Conservation (phyloP, 495 filamentous ascomycete genomes). For the Friedmanniomyces simplex region DNA sequence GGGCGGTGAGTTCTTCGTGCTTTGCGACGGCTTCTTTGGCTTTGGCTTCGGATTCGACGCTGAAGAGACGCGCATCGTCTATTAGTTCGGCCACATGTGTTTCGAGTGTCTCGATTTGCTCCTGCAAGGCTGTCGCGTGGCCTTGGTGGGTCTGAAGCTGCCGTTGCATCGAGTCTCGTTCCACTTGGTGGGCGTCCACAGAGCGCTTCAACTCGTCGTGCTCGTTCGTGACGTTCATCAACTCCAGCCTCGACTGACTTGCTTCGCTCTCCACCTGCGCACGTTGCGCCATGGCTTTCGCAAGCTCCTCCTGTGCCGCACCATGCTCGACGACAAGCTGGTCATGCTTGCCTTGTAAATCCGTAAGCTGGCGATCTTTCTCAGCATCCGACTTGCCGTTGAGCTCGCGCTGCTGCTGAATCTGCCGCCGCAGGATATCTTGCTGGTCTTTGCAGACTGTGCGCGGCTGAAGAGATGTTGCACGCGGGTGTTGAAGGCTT, state of each 20-base stretch:
- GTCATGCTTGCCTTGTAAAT: constrained; percentile 33
- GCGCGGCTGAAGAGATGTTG: constrained; percentile 59
- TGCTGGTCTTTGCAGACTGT: constrained; percentile 70
- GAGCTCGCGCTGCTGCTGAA: constrained; percentile 84
- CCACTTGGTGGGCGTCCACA: constrained; percentile 4
- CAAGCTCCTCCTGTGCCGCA: constrained; percentile 23
- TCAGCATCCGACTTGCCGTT: constrained; percentile 56
- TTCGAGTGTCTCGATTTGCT: constrained; percentile 25
- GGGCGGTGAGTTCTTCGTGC: background rate
- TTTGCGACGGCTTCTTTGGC: background rate
- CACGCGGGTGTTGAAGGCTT: constrained; percentile 62
- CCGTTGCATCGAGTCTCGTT: constrained; percentile 23
- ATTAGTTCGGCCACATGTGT: constrained; percentile 5
- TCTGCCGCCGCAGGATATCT: constrained; percentile 69
- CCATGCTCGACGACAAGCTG: constrained; percentile 26
- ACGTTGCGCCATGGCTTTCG: constrained; percentile 31
- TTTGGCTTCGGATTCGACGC: background rate
- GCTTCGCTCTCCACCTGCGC: constrained; percentile 26
- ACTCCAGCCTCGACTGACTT: constrained; percentile 13
- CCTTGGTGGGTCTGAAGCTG: constrained; percentile 30
- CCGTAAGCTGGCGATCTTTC: constrained; percentile 43
- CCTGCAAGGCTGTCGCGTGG: constrained; percentile 16
- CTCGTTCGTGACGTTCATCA: constrained; percentile 18
- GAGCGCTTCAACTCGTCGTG: constrained; percentile 12
- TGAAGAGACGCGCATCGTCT: constrained; percentile 1